phyloP scores from a whole-genome alignment of 192 early-diverging fungal genomes.

The Phycomyces blakesleeanus region DNA sequence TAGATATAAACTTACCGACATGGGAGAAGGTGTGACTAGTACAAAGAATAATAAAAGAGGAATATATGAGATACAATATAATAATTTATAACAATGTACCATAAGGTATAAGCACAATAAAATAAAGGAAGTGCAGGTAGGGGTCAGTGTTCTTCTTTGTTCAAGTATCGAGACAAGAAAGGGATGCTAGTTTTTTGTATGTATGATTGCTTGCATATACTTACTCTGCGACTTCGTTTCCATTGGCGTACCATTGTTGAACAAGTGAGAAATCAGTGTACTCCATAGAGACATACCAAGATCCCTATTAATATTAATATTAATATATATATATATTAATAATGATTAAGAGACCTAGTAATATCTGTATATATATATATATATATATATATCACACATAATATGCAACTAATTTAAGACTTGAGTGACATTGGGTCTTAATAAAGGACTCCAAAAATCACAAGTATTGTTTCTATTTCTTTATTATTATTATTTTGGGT shows the following conservation, averaged over 20 bases:
- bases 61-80: too few relatives aligned
- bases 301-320: slow-evolving; percentile 31
- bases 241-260: slow-evolving; percentile 56
- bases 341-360: too few relatives aligned
- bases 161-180: not conserved
- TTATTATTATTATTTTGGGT: too few relatives aligned
- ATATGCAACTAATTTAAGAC: too few relatives aligned
- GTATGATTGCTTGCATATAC: slow-evolving; percentile 2
- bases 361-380: too few relatives aligned
- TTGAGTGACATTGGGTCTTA: too few relatives aligned
- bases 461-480: too few relatives aligned
- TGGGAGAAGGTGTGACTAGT: slow-evolving; percentile 37
- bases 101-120: not conserved
- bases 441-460: not conserved
- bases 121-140: not conserved
- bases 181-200: not conserved
- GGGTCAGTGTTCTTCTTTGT: not conserved
- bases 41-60: not conserved
- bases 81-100: too few relatives aligned
- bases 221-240: slow-evolving; percentile 61
- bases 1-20: slow-evolving; percentile 32
- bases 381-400: too few relatives aligned
- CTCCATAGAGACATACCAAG: slow-evolving; percentile 58
- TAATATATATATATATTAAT: too few relatives aligned
- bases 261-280: slow-evolving; percentile 62